phyloP scores from a whole-genome alignment of 441 rosid species.

The Erodium texanum region DNA sequence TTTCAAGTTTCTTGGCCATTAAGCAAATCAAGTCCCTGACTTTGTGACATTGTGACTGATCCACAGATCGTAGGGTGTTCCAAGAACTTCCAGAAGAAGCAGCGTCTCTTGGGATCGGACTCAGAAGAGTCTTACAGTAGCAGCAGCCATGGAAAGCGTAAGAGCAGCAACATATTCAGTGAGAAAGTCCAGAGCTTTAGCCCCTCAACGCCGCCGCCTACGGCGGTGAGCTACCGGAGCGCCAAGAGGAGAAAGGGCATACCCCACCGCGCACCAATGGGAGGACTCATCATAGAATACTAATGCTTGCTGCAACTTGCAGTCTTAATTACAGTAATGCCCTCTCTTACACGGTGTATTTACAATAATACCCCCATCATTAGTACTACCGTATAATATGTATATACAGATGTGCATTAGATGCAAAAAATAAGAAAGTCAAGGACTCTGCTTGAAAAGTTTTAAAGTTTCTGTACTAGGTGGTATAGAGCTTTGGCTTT shows the following conservation, averaged over 20 bases:
- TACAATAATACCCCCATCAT: not conserved
- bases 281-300: conserved; percentile 34
- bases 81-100: not conserved
- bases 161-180: too few species aligned
- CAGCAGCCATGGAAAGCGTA: conserved; percentile 9
- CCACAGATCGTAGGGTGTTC: not conserved
- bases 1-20: not conserved
- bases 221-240: conserved; percentile 19
- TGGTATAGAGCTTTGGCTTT: too few species aligned
- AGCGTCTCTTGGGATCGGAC: not conserved
- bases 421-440: not conserved
- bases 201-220: conserved; percentile 29
- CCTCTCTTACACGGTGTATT: not conserved
- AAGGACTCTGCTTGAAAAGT: not conserved
- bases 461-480: not conserved
- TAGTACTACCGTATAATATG: too few species aligned
- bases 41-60: not conserved
- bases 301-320: not conserved
- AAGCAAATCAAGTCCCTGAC: not conserved
- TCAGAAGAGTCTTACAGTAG: conserved; percentile 17
- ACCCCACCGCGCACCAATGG: conserved; percentile 41
- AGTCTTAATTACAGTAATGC: not conserved
- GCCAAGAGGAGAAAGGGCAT: conserved; percentile 43
- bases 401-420: not conserved
- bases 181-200: not conserved